Evolutionary conservation across 129 eudicot genomes (phyloP).

Genomic region (Daucus carota): DNA sequence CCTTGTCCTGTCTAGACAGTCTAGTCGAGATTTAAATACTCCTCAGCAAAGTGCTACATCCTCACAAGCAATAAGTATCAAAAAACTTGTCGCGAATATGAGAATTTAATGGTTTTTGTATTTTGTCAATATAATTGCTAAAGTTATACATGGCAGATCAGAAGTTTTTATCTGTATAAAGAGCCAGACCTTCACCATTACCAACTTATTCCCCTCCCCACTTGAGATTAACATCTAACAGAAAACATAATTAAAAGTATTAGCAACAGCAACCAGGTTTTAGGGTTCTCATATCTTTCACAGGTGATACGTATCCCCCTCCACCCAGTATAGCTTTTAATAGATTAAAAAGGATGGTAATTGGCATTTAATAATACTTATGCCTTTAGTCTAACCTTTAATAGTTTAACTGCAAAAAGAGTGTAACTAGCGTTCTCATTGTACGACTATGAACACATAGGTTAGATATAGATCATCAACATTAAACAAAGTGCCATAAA

Average conservation of each 20-base stretch:
- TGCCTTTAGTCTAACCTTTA: background rate
- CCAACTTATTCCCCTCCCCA: background rate
- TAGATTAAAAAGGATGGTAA: too few species aligned
- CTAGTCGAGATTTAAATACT: background rate
- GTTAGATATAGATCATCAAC: background rate
- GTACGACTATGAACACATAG: background rate
- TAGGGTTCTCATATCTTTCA: background rate
- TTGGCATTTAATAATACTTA: background rate
- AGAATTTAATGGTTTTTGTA: background rate
- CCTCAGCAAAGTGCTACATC: background rate
- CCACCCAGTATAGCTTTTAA: background rate
- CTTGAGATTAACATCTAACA: background rate
- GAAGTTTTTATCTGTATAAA: background rate
- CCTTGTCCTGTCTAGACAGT: background rate
- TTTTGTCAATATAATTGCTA: background rate
- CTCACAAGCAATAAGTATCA: background rate
- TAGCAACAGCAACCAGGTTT: background rate
- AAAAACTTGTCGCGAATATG: background rate
- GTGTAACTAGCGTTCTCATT: background rate
- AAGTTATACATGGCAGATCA: background rate
- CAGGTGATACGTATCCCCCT: background rate
- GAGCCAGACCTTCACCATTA: background rate
- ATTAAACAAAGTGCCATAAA: background rate
- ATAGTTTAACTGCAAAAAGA: background rate
- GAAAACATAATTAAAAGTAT: background rate